Conservation (phyloP, 805 yeast genomes). For the Yamadazyma takamatsuzukensis region DNA sequence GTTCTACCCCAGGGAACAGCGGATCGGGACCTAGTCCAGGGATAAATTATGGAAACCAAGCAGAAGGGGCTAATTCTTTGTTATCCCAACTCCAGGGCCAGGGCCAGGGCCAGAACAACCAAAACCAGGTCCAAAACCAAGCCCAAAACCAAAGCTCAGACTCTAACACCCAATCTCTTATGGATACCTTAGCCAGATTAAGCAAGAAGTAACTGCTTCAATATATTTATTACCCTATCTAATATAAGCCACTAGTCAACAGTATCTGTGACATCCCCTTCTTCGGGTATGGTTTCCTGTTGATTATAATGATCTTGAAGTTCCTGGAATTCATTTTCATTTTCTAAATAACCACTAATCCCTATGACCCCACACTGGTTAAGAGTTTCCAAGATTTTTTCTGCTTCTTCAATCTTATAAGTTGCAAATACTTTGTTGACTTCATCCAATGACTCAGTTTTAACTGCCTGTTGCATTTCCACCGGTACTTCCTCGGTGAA, state of each 20-base stretch:
- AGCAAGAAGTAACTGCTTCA: conserved; percentile 20
- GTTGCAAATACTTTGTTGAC: conserved; percentile 79
- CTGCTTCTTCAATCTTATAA: conserved; percentile 76
- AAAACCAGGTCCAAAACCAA: conserved; percentile 4
- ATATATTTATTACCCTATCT: not conserved
- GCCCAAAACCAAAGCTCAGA: conserved; percentile 3
- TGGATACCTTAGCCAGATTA: conserved; percentile 37
- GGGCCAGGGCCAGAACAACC: conserved; percentile 1
- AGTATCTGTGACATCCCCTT: conserved; percentile 13
- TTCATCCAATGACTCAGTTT: conserved; percentile 64
- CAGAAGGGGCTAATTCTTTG: no score
- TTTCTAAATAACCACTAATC: conserved; percentile 70
- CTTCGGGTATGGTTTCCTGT: conserved; percentile 9
- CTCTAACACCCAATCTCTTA: conserved; percentile 20
- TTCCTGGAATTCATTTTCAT: conserved; percentile 63
- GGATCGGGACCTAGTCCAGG: no score
- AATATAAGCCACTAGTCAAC: conserved; percentile 11
- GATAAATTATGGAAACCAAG: not conserved
- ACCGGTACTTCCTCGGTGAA: conserved; percentile 54
- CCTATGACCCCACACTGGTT: conserved; percentile 82
- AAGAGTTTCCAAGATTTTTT: conserved; percentile 64
- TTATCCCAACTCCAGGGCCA: conserved; percentile 1
- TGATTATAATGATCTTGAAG: conserved; percentile 45
- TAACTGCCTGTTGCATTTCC: conserved; percentile 72
- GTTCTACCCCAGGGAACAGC: no score